Evolutionary conservation across 1,139 yeast species (phyloP).

Genomic region (Geotrichum macrosporum): DNA sequence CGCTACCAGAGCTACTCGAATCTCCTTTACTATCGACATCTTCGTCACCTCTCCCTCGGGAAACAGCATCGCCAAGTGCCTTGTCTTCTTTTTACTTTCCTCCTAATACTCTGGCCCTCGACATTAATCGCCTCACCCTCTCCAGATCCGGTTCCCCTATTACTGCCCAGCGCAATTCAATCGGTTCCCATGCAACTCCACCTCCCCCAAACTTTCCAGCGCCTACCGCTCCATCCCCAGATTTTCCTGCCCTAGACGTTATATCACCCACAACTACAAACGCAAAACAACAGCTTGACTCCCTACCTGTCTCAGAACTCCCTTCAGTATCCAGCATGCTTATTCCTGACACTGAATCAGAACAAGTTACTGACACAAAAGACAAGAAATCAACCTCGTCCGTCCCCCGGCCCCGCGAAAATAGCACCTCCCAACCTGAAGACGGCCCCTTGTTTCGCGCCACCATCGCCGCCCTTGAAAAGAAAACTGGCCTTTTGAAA

Average conservation of each 20-base stretch:
- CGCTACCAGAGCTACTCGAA: constrained; percentile 12
- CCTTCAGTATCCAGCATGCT: constrained; percentile 10
- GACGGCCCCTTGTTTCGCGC: constrained; percentile 77
- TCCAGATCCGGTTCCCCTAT: constrained; percentile 13
- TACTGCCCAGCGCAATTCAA: constrained; percentile 9
- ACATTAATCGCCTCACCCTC: constrained; percentile 5
- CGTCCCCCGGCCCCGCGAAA: constrained; percentile 34
- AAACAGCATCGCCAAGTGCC: constrained; percentile 2
- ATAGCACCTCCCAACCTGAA: constrained; percentile 42
- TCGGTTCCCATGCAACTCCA: constrained; percentile 9
- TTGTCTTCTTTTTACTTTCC: constrained; percentile 6
- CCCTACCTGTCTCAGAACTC: background rate
- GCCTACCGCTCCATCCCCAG: constrained; percentile 8
- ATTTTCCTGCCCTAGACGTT: background rate
- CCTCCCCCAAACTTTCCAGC: constrained; percentile 15
- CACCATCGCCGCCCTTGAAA: constrained; percentile 52
- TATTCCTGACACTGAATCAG: constrained; percentile 10
- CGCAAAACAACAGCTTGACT: background rate
- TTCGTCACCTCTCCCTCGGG: constrained; percentile 16
- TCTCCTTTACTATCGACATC: constrained; percentile 15
- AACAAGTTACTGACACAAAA: constrained; percentile 1
- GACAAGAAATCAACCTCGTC: constrained; percentile 11
- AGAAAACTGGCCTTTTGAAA: constrained; percentile 47
- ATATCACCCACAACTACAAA: background rate
- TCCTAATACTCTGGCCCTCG: background rate